Evolutionary conservation across 2,329 filamentous ascomycete species (phyloP), one percentile per base, ranked within the genome.

Genomic region (Colletotrichum sp.): DNA sequence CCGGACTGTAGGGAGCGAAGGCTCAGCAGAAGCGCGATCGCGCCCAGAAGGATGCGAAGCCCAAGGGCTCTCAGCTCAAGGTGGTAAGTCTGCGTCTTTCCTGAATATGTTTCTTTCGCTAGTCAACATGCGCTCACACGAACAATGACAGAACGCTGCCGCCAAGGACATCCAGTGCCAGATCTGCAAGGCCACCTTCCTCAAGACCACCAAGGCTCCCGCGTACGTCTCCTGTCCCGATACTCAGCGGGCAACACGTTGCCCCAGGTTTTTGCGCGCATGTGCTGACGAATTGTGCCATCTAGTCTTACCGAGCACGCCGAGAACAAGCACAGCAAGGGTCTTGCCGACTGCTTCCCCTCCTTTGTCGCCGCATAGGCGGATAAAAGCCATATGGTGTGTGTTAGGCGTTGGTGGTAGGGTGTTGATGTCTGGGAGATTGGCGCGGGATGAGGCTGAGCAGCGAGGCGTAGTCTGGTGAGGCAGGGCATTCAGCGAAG

Each of bases 141-240:
- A 10, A 55, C 55, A 21, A 44, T 59, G 49, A 76, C 79, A 95
- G 93, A 96, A 96, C 87, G 89, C 90, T 80, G 89, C 93, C 80
- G 94, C 94, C 76, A 94, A 92, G 88, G 93, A 91, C 82, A 95
- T 96, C 85, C 93, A 95, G 85, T 96, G 94, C 90, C 87, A 91
- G 79, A 88, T 92, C 81, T 96, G 94, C 93, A 94, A 93, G 86
- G 91, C 93, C 80, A 94, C 93, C 34, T 96, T 96, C 87, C 90
- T 96, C 80, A 93, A 93, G 88, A 96, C 94, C 44, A 93, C 93
- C 77, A 93, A 93, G 82, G 92, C 90, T 77, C 93, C 93, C 81
- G 92, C 93, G 91, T 93, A 88, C 79, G 91, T 87, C 44, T 59
- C 8, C 60, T 26, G 28, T 59, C 64, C 72, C 36, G n/a, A 8